Base-by-base conservation (phyloP, 768 basidiomycete genomes). In the Tylopilus subfusipes region DNA sequence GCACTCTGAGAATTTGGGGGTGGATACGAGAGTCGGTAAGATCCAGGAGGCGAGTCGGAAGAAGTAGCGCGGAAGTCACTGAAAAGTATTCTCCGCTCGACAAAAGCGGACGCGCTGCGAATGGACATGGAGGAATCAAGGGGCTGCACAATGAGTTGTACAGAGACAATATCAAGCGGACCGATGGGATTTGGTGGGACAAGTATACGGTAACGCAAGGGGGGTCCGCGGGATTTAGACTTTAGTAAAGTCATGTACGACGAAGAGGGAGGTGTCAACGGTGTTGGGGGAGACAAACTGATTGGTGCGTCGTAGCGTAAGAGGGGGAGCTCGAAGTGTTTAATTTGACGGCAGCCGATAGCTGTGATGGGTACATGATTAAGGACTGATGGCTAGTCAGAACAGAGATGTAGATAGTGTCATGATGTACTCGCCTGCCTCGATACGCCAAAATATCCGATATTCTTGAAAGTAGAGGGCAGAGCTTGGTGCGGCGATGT, bases 381-480 rank as follows among this genome's bases (percentile, higher is more conserved):
- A 43, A 93, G 79, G 46, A 86, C 90, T 90, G 59, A 24, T 45
- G 53, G 21, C 7, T 18, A 45, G 56, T 68, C 58, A 67, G 62
- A 57, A 63, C 49, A 61, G 22, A 48, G 24, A 38, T 55, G 19
- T 7, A 34, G 45, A 48, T 34, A 40, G 33, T 45, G 38, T 39
- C 13, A 50, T n/a, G 50, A 48, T 57, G 43, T 14, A 77, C 84
- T 58, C 59, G 84, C 90, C 79, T 58, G 90, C 90, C 74, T 93
- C 91, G 53, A 93, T 76, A 50, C 89, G 78, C 91, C 91, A 93
- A 65, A 81, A 81, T 65, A 88, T 83, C 42, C 85, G 79, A 69
- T 90, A 93, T 62, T 85, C 86, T 60, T 86, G 86, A 63, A 84
- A 90, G 55, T 82, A 77, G 36, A 71, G 62, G 14, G 85, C 80